Evolutionary conservation across 805 yeast genomes (phyloP), one percentile per base, ranked within the genome.

Genomic region (Wickerhamomyces canadensis): DNA sequence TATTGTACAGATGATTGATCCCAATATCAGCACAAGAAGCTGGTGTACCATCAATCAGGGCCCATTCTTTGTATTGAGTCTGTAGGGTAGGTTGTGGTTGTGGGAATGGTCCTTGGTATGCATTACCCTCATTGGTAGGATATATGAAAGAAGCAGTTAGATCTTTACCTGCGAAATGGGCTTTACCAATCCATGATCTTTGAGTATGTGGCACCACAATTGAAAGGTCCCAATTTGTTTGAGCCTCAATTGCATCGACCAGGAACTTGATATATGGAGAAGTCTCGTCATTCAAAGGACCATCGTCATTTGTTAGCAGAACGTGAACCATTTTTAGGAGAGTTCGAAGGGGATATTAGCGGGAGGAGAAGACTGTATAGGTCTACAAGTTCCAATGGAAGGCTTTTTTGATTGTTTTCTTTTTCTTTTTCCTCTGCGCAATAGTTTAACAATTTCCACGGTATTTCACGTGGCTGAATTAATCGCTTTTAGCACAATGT

Each of bases 131-230:
- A 13, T 67, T 58, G 1, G 75, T 68, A 15, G 84, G 72, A 51
- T 84, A 84, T n/a, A 82, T 67, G 54, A 76, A 84, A 2, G 74
- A 66, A 2, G 83, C 74, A 3, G 75, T 62, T 28, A 83, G 64
- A 19, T 76, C 72, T 44, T 74, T 71, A 6, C 87, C 91, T 0
- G 94, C 94, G 52, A 93, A 78, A 65, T 89, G 97, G 6, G 98
- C 98, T 59, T 93, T 93, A 26, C 96, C 96, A 40, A 88, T 91
- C 98, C 98, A 93, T 12, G 97, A 89, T 49, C 93, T 64, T 49
- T 86, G 95, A 36, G 78, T 73, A 42, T 68, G 63, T 11, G 98
- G 98, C 3, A 93, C 81, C 19, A 82, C 88, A 16, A 89, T 78
- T 18, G 88, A 78, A 23, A 89, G 61, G 19, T 83, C 76, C 98